Evolutionary conservation across 352 stramenopile genomes (phyloP).

Genomic region (Globisporangium parvum): DNA sequence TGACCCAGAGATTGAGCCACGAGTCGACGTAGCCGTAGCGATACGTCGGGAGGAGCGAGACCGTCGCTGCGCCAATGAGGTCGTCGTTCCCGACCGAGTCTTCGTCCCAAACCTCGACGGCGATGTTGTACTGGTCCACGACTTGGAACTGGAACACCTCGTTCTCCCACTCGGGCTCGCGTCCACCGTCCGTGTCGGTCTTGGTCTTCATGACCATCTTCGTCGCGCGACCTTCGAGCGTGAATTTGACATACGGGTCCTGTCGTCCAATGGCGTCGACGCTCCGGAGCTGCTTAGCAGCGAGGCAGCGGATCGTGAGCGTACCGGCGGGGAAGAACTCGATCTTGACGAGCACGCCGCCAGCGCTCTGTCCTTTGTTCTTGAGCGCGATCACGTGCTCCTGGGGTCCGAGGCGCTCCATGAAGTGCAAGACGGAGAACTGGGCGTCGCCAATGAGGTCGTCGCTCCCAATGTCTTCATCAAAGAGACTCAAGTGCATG

Average conservation of each 20-base stretch:
- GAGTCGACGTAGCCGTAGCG: slow-evolving; percentile 83
- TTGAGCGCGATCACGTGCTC: slow-evolving; percentile 56
- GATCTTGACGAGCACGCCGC: slow-evolving; percentile 70
- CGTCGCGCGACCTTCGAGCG: slow-evolving; percentile 60
- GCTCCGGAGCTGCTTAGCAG: slow-evolving; percentile 56
- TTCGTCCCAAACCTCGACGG: slow-evolving; percentile 89
- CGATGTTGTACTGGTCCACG: slow-evolving; percentile 90
- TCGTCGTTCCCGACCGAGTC: slow-evolving; percentile 88
- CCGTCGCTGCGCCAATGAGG: slow-evolving; percentile 74
- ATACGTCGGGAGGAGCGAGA: slow-evolving; percentile 90
- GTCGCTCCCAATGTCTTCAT: slow-evolving; percentile 88
- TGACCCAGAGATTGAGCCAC: slow-evolving; percentile 86
- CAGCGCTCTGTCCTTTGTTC: slow-evolving; percentile 60
- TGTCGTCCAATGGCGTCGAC: slow-evolving; percentile 71
- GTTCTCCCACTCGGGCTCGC: slow-evolving; percentile 80
- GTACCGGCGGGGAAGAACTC: slow-evolving; percentile 79
- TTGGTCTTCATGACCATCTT: slow-evolving; percentile 79
- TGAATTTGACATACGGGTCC: slow-evolving; percentile 79
- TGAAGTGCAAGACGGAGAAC: slow-evolving; percentile 74
- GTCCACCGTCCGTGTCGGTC: slow-evolving; percentile 80
- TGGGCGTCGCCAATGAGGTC: slow-evolving; percentile 81
- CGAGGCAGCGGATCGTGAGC: slow-evolving; percentile 54
- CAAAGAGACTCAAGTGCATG: slow-evolving; percentile 70
- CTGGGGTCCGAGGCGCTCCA: slow-evolving; percentile 36
- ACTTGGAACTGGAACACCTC: slow-evolving; percentile 84